Evolutionary conservation across 2,329 filamentous ascomycete genomes (phyloP).

Genomic region (Fonsecaea multimorphosa): DNA sequence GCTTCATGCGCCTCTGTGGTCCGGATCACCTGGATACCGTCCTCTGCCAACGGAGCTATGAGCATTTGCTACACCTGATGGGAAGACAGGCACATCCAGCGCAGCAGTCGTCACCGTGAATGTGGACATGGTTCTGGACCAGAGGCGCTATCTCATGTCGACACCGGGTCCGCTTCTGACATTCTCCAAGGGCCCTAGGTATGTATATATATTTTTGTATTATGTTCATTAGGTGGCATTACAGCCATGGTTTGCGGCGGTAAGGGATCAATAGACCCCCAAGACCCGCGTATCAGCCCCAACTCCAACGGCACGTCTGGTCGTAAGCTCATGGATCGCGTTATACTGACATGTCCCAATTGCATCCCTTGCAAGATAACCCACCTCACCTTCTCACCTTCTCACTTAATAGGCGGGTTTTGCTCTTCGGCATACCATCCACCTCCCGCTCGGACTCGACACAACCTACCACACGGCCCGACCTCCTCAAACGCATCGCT

Average conservation of each 20-base stretch:
- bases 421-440: neutral
- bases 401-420: neutral
- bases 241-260: neutral
- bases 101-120: too few relatives aligned
- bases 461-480: neutral
- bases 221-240: neutral
- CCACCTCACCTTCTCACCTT: neutral
- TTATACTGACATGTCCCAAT: neutral
- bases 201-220: neutral
- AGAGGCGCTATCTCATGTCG: too few relatives aligned
- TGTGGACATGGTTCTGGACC: too few relatives aligned
- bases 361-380: neutral
- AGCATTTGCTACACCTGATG: neutral
- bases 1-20: neutral
- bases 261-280: neutral
- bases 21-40: neutral
- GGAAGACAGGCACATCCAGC: neutral
- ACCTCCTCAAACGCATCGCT: constrained; percentile 18
- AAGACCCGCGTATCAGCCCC: neutral
- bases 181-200: too few relatives aligned
- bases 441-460: neutral
- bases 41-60: neutral
- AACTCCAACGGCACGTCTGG: neutral
- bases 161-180: too few relatives aligned
- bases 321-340: neutral